Evolutionary conservation across 768 basidiomycete genomes (phyloP).

Genomic region (Pisolithus albus): DNA sequence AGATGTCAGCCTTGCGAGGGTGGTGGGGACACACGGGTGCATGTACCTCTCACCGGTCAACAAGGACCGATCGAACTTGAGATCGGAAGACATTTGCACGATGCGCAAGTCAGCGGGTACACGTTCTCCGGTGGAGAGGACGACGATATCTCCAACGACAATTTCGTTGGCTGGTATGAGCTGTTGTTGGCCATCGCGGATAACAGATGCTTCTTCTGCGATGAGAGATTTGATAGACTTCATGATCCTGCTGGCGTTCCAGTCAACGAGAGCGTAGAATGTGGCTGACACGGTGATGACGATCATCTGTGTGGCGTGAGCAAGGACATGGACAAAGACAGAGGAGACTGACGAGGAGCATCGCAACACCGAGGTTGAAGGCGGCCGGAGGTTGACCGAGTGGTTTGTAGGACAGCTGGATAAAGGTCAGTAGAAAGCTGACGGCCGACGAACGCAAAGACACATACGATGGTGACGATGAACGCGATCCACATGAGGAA

Average conservation of each 20-base stretch:
- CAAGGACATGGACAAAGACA: slow-evolving; percentile 3
- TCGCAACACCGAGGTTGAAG: slow-evolving; percentile 46
- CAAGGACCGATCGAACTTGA: slow-evolving; percentile 47
- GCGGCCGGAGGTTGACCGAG: slow-evolving; percentile 37
- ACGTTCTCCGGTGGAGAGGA: slow-evolving; percentile 48
- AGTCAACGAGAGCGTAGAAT: slow-evolving; percentile 48
- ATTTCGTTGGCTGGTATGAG: slow-evolving; percentile 48
- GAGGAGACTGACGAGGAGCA: slow-evolving; percentile 37
- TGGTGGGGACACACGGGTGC: not conserved
- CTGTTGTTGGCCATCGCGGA: slow-evolving; percentile 43
- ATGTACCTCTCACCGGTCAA: slow-evolving; percentile 44
- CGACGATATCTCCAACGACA: slow-evolving; percentile 51
- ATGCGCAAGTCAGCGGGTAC: slow-evolving; percentile 56
- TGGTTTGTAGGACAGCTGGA: slow-evolving; percentile 46
- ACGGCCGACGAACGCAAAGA: not conserved
- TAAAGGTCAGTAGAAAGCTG: slow-evolving; percentile 4
- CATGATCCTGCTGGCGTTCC: slow-evolving; percentile 44
- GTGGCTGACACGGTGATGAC: slow-evolving; percentile 37
- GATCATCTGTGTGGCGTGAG: slow-evolving; percentile 27
- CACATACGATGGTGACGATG: slow-evolving; percentile 37
- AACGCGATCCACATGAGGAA: slow-evolving; percentile 51
- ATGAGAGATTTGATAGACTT: slow-evolving; percentile 53
- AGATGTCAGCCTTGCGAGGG: not conserved
- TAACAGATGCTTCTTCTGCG: slow-evolving; percentile 50
- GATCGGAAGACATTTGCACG: slow-evolving; percentile 43